These are phyloP conservation scores for Rhodotorula sp. DNA, from an alignment of 1,284 basidiomycete species.

Conservation along the genomic window DNA sequence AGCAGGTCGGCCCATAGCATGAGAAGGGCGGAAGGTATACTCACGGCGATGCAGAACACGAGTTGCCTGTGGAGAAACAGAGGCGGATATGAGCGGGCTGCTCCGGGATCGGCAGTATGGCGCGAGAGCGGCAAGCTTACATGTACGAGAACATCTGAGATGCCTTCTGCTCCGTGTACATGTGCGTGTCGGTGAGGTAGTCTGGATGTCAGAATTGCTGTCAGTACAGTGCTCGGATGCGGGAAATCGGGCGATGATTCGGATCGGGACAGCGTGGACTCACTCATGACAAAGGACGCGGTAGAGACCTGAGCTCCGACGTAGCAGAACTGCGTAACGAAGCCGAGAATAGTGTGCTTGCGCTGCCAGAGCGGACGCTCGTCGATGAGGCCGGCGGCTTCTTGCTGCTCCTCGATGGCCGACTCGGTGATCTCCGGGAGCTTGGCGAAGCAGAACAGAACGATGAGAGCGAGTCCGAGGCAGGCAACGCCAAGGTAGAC, in stretches of 20 bases:
- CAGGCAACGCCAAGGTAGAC: conserved; percentile 73
- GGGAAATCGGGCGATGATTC: neutral
- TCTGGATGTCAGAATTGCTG: neutral
- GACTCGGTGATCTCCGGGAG: conserved; percentile 71
- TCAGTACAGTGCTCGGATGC: neutral
- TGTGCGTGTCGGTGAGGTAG: conserved; percentile 59
- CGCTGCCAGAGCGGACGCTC: conserved; percentile 67
- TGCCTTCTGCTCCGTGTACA: conserved; percentile 58
- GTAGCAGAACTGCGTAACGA: conserved; percentile 68
- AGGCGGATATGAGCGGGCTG: no score
- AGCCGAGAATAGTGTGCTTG: conserved; percentile 68
- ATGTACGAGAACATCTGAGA: conserved; percentile 68
- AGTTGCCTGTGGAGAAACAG: conserved; percentile 52
- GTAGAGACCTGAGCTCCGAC: conserved; percentile 62
- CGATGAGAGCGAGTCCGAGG: conserved; percentile 62
- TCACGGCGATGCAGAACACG: conserved; percentile 63
- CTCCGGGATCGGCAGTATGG: no score
- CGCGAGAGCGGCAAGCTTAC: neutral
- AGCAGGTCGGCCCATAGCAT: neutral
- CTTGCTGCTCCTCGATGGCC: conserved; percentile 41
- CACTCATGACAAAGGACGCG: conserved; percentile 68
- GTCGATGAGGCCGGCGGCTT: conserved; percentile 54
- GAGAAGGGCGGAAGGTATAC: conserved; percentile 50
- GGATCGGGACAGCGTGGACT: conserved; percentile 51
- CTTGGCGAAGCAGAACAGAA: conserved; percentile 68